phyloP scores from a whole-genome alignment of 75 land plant genomes.

The Picea sitchensis region DNA sequence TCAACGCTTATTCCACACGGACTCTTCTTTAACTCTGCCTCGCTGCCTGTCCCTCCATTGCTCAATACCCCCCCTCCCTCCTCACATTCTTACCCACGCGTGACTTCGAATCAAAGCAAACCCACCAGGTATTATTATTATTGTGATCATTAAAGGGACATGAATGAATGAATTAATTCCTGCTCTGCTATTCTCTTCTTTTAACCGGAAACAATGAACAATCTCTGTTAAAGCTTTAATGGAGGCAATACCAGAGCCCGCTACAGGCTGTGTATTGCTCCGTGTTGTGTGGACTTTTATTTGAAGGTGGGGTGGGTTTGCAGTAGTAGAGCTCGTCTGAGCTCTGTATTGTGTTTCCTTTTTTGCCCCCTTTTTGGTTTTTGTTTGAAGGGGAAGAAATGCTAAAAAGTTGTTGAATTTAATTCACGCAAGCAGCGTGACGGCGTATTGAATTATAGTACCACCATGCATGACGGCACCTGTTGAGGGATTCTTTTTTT shows the following conservation, averaged over 20 bases:
- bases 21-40: background rate
- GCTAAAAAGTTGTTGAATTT: background rate
- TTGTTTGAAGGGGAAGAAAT: background rate
- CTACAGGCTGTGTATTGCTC: background rate
- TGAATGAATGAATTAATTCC: background rate
- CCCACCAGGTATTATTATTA: slow-evolving; percentile 11
- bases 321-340: background rate
- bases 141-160: background rate
- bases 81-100: slow-evolving; percentile 1
- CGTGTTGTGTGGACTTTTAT: background rate
- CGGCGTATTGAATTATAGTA: slow-evolving; percentile 9
- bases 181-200: background rate
- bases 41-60: background rate
- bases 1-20: background rate
- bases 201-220: no score
- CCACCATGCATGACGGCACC: slow-evolving; percentile 13
- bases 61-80: background rate
- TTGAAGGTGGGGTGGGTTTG: background rate
- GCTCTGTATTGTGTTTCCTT: background rate
- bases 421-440: slow-evolving; percentile 11
- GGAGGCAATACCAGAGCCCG: background rate
- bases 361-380: background rate
- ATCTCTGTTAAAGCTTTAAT: background rate
- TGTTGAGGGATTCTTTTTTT: slow-evolving; percentile 3
- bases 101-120: slow-evolving; percentile 18